Evolutionary conservation across 805 yeast species (phyloP), one percentile per base, ranked within the genome.

Genomic region (Saccharomycopsis javanensis): DNA sequence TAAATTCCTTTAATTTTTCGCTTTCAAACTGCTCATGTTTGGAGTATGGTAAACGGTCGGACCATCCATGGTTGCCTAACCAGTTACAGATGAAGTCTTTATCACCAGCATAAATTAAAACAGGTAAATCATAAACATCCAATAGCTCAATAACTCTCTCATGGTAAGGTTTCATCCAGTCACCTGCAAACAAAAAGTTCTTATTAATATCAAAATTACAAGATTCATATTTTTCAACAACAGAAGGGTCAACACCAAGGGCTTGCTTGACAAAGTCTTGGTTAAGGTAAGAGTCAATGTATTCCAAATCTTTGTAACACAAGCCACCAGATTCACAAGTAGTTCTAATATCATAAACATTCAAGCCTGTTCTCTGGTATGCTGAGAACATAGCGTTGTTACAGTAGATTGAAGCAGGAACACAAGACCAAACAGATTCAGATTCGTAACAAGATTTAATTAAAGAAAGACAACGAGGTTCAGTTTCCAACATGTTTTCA

Each of bases 1-100:
- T 13, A 37, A 79, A 82, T 50, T 73, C 69, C 60, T 66, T 70
- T 60, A 75, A 61, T 35, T 75, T 73, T 56, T 71, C 72, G 15
- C 65, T 64, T 46, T 72, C 69, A 66, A 79, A 86, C 51, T 75
- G 69, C 3, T 72, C 75, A 33, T 75, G 72, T 45, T 83, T 79
- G 37, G 78, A 70, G 92, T 94, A 88, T 60, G 76, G 79, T 61
- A 88, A 73, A 61, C 70, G 75, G 67, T 85, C 78, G 15, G 90
- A 73, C 94, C 96, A 88, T 13, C 87, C 94, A 63, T 80, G 81
- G 72, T 88, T 87, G 63, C 96, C 97, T 62, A 89, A 76, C 94
- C 96, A 89, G 74, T 89, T 89, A 72, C 96, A 89, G 67, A 89
- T 88, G 70, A 79, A 89, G 70, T 89, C 97, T 71, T 89, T 87